Base-by-base conservation (phyloP, 1,139 yeast species). In the Candida mesenterica region DNA sequence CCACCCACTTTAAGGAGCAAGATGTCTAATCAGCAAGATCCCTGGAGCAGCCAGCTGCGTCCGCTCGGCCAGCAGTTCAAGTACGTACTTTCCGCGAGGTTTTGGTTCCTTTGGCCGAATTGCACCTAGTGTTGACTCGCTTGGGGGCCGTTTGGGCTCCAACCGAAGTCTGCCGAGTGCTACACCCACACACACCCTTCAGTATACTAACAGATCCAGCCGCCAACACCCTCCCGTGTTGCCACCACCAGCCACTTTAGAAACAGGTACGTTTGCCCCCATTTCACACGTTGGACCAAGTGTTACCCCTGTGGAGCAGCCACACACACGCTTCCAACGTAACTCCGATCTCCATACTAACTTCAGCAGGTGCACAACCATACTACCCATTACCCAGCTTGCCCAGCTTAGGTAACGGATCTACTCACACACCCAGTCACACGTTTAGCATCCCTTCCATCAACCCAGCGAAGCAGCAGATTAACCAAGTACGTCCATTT, bases 201-300 rank as follows among this genome's bases (percentile, higher is more conserved):
- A n/a, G n/a, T n/a, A 10, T 53, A 62, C 68, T 63, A 63, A 65
- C 67, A 18, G 37, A 5, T 26, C 26, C n/a, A 64, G 69, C 46
- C 75, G 75, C 50, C 76, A 60, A 52, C 69, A 65, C 40, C 75
- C 77, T 10, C 77, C 79, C 6, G 76, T 74, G 23, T 68, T 75
- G 43, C 79, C 80, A 2, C 79, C 80, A 7, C 79, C 80, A 8
- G 75, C 77, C 13, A 65, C 75, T 28, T 62, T 73, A 48, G 77
- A 72, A 47, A 59, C 75, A 40, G 75, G 75, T 61, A 65, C 50
- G 68, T 67, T 46, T 32, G 15, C 8, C 14, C 4, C 15, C n/a
- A n/a, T n/a, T n/a, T n/a, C n/a, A n/a, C n/a, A n/a, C n/a, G n/a
- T n/a, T n/a, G n/a, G n/a, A n/a, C n/a, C n/a, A n/a, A n/a, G n/a